A percentile compares a stretch with the other conserved stretches of the same genome.
Evolutionary conservation across 2,329 filamentous ascomycete genomes (phyloP).

Genomic region (Xylariaceae sp.): DNA sequence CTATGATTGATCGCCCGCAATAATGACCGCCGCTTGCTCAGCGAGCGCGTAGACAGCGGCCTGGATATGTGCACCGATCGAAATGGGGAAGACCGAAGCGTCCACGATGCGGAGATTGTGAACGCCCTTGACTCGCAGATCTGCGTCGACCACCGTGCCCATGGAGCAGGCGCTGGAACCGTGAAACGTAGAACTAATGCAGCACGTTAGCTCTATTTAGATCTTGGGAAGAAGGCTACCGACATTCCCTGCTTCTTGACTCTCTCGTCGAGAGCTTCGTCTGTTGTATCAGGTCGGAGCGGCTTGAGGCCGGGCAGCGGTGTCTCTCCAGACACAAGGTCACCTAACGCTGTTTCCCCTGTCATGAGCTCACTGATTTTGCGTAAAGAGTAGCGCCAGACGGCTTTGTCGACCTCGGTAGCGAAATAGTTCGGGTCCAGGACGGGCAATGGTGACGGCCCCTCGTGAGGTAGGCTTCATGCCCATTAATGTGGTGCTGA

Average conservation of each 20-base stretch:
- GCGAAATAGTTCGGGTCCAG: conserved; percentile 23
- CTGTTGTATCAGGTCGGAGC: conserved; percentile 10
- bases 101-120: conserved; percentile 38
- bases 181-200: not conserved
- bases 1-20: too few species aligned
- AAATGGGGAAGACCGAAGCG: conserved; percentile 36
- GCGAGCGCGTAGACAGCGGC: conserved; percentile 53
- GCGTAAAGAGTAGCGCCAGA: conserved; percentile 19
- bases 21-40: conserved; percentile 59
- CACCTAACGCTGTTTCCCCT: conserved; percentile 19
- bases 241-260: conserved; percentile 12
- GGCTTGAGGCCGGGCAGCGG: conserved; percentile 12
- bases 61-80: conserved; percentile 46
- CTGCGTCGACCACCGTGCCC: conserved; percentile 36
- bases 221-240: not conserved
- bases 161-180: not conserved
- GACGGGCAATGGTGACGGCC: conserved; percentile 19
- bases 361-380: conserved; percentile 14
- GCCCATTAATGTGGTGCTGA: conserved; percentile 16
- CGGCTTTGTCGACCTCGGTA: conserved; percentile 22
- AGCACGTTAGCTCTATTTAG: not conserved
- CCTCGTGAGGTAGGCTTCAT: conserved; percentile 23
- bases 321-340: conserved; percentile 15
- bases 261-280: conserved; percentile 21
- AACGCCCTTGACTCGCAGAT: conserved; percentile 37